Evolutionary conservation across 1,139 yeast species (phyloP), one percentile per base, ranked within the genome.

Genomic region (Suhomyces terraborum): DNA sequence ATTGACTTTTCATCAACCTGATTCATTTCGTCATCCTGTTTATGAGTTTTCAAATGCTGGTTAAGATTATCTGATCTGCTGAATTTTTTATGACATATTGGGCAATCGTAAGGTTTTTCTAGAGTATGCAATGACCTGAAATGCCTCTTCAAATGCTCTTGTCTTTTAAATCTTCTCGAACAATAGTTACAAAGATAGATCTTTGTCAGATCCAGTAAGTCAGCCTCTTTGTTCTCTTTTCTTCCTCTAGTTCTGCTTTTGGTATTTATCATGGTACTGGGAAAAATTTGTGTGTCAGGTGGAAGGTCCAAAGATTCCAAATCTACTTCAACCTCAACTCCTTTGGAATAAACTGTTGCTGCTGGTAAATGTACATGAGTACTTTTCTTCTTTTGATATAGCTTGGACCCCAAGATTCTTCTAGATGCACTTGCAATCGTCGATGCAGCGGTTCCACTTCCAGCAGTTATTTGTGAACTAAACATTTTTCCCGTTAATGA

Each of bases 101-200:
- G 66, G 62, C 95, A 85, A 50, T 73, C 80, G 61, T 75, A 85
- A 0, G 95, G 94, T 59, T 84, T 83, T 46, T 83, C 89, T 46
- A 81, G 76, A 17, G 91, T 84, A 56, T 82, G 87, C 49, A 85
- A 70, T 12, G 88, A 81, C 45, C 93, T 71, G 57, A 82, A 79
- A 56, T 85, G 95, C 45, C 95, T 73, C 58, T 83, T 84, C 51
- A 86, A 65, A 61, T 86, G 95, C 56, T 86, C 95, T 58, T 83
- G 88, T 50, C 94, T 76, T 55, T 82, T 80, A 66, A 86, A 86
- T 42, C 84, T 62, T 53, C 85, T 67, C 35, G 78, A 72, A 54
- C 88, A 82, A 52, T 68, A 71, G 41, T 68, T 70, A 46, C 78
- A 73, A 36, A 70, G 56, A 50, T 58, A 73, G 22, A 73, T 69